These are phyloP conservation scores for Xanthoceras sorbifolium DNA, from an alignment of 345 rosid genomes.

Conservation along the genomic window DNA sequence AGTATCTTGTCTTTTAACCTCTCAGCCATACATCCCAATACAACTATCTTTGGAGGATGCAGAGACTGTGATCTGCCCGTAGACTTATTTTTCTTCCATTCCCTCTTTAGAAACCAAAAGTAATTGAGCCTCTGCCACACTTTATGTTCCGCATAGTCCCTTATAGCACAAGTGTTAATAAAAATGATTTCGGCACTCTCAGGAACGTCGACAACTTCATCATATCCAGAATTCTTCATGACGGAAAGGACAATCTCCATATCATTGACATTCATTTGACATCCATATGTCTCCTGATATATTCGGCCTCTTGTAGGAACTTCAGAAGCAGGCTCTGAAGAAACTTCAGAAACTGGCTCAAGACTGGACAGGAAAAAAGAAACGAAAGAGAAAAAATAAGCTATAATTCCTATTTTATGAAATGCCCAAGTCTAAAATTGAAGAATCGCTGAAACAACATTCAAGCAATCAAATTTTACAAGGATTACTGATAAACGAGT, in stretches of 20 bases:
- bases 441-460: background rate
- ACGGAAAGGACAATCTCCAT: conserved; percentile 94
- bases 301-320: conserved; percentile 59
- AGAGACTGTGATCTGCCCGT: conserved; percentile 66
- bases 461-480: background rate
- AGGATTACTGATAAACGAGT: background rate
- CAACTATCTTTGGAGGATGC: conserved; percentile 87
- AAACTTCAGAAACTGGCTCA: conserved; percentile 38
- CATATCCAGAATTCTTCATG: conserved; percentile 81
- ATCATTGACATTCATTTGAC: conserved; percentile 93
- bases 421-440: background rate
- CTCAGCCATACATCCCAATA: conserved; percentile 98
- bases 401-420: background rate
- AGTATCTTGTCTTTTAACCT: conserved; percentile 88
- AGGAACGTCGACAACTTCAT: conserved; percentile 65
- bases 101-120: conserved; percentile 92
- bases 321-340: conserved; percentile 32
- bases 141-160: conserved; percentile 91
- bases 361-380: conserved; percentile 36
- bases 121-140: conserved; percentile 98
- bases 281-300: conserved; percentile 93
- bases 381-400: background rate
- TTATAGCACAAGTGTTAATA: conserved; percentile 84
- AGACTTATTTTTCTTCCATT: conserved; percentile 76
- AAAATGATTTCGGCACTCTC: conserved; percentile 92